Evolutionary conservation across 164 flowering plant genomes (phyloP), one percentile per base, ranked within the genome.

Genomic region (Piper longum): DNA sequence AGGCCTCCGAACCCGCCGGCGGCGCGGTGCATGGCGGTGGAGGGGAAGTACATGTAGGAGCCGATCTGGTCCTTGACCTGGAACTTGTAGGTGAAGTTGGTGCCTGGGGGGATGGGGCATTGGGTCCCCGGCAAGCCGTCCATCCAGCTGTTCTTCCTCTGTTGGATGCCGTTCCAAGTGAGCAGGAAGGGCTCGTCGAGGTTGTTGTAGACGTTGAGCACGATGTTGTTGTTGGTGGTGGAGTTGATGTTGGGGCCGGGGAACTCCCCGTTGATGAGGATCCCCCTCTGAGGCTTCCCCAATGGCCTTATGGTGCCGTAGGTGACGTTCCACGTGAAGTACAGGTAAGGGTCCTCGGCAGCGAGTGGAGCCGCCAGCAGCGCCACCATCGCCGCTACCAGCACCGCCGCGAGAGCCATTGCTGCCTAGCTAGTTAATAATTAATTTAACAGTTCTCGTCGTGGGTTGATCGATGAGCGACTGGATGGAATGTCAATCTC

Each of bases 191-290:
- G 84, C 74, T 83, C 83, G 36, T 80, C 78, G 16, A 83, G 80
- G 19, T 78, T 56, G 70, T 81, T 83, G 71, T 77, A 82, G 41
- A 83, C 82, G 26, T 83, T 83, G 72, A 83, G 55, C 61, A 81
- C 79, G n/a, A 83, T 16, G 56, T 82, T 83, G 77, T 83, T 78
- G 77, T 83, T 83, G 69, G 79, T 72, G 43, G 85, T 82, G 66
- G 82, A 69, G 67, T 83, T 80, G 68, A 83, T 75, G 66, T 69
- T 76, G 3, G 88, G 88, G 3, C 88, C 88, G 0, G 85, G 88
- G 68, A 83, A 83, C 58, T 80, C 59, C 18, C 72, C 80, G 56
- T 83, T 83, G 67, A 83, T 81, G 17, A 79, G 72, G 65, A 83
- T 83, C 42, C 57, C 82, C 62, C 77, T 72, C 52, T 81, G 80